A percentile compares a stretch with the other conserved stretches of the same genome.
phyloP scores from a whole-genome alignment of 2,329 filamentous ascomycete species.

The Ascochyta pisi region DNA sequence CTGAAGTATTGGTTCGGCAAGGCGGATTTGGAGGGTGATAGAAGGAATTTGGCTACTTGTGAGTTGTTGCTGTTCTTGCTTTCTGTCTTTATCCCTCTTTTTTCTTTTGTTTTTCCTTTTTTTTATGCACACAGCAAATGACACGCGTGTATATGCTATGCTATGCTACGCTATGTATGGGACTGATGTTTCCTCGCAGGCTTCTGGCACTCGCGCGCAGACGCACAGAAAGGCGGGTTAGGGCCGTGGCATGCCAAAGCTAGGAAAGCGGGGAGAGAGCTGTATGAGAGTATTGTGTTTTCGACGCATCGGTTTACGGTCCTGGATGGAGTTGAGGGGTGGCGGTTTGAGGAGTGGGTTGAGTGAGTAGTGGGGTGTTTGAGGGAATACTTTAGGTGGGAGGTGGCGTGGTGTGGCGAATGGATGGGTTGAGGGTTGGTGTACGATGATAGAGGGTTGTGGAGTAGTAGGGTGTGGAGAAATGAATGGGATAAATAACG shows the following conservation, averaged over 20 bases:
- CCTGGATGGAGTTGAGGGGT: slow-evolving; percentile 67
- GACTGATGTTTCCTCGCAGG: no score
- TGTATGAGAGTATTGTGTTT: slow-evolving; percentile 55
- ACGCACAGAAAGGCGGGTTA: slow-evolving; percentile 66
- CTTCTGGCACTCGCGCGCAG: slow-evolving; percentile 65
- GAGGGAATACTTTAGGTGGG: background rate
- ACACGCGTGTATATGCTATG: no score
- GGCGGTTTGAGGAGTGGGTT: slow-evolving; percentile 54
- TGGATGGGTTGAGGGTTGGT: no score
- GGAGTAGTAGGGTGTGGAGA: no score
- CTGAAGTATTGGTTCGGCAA: slow-evolving; percentile 93
- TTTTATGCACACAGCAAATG: no score
- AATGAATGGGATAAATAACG: no score
- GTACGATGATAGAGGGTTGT: no score
- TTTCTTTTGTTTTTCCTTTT: no score
- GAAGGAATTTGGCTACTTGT: slow-evolving; percentile 81
- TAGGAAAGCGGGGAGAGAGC: slow-evolving; percentile 54
- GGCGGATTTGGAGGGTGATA: slow-evolving; percentile 64
- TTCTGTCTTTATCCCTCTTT: no score
- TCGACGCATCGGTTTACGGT: slow-evolving; percentile 63
- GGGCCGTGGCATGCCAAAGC: slow-evolving; percentile 65
- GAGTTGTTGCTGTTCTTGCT: no score
- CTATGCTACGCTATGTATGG: no score
- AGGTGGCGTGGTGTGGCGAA: no score
- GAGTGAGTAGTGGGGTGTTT: slow-evolving; percentile 9